Evolutionary conservation across 495 filamentous ascomycete genomes (phyloP).

Genomic region (Neurospora cerealis): DNA sequence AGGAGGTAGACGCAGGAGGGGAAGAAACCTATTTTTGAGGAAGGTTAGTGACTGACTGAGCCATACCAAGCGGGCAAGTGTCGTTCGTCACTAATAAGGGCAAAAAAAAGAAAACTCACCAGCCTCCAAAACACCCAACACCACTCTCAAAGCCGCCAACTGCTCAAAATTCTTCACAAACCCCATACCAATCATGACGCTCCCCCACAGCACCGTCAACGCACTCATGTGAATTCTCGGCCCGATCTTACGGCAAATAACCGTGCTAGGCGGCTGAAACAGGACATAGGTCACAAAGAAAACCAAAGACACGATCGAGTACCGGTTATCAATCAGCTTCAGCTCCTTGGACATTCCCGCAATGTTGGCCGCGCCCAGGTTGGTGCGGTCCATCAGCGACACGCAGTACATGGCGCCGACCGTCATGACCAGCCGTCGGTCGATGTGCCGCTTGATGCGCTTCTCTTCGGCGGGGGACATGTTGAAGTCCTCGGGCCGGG

Average conservation of each 20-base stretch:
- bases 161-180: slow-evolving; percentile 41
- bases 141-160: slow-evolving; percentile 44
- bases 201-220: slow-evolving; percentile 44
- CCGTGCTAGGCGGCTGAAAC: slow-evolving; percentile 50
- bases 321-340: slow-evolving; percentile 28
- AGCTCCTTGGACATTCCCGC: slow-evolving; percentile 52
- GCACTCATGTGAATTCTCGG: slow-evolving; percentile 44
- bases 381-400: slow-evolving; percentile 59
- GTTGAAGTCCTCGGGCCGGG: slow-evolving; percentile 16
- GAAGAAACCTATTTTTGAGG: slow-evolving; percentile 35
- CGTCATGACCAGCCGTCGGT: slow-evolving; percentile 52
- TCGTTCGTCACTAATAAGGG: too few species aligned
- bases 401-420: slow-evolving; percentile 57
- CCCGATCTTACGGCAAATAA: slow-evolving; percentile 50
- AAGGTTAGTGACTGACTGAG: background rate
- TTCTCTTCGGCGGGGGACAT: slow-evolving; percentile 28
- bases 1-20: slow-evolving; percentile 54
- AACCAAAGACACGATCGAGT: slow-evolving; percentile 50
- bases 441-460: slow-evolving; percentile 48
- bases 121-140: slow-evolving; percentile 56
- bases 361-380: slow-evolving; percentile 52
- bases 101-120: slow-evolving; percentile 29
- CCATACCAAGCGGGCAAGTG: too few species aligned
- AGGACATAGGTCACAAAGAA: slow-evolving; percentile 60
- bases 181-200: slow-evolving; percentile 51